Evolutionary conservation across 345 rosid species (phyloP), one percentile per base, ranked within the genome.

Genomic region (Raphanus raphanistrum): DNA sequence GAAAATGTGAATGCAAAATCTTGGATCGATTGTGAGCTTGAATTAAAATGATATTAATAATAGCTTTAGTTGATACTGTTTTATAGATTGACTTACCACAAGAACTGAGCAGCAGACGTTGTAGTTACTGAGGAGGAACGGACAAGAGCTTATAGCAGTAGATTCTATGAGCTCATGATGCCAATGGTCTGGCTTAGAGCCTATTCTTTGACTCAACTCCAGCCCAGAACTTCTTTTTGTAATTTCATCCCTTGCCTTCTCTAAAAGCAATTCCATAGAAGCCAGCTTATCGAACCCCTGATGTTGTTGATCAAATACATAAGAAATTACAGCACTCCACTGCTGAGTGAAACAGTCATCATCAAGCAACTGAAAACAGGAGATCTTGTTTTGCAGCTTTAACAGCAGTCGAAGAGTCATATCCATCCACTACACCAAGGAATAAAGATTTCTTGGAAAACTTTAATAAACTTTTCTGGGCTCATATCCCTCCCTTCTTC

Each of bases 361-460:
- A 74, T 92, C 86, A 60, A 92, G 87, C 74, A 92, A 83, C n/a
- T 68, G 89, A 84, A 85, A 92, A 83, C 80, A 94, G 77, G 11
- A 94, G 86, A 82, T 90, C 97, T 72, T 89, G 80, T 80, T 86
- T 88, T 83, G 82, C 21, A 48, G 55, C 55, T 48, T 15, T 48
- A 48, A 48, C 85, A 75, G 83, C 80, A 52, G 81, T 80, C 36
- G 84, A 81, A 71, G 77, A 79, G 86, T 76, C 83, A 81, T 72
- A 71, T 79, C 81, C 88, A 78, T 78, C 79, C 76, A 90, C n/a
- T 77, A 80, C 92, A 90, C 99, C 97, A 94, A 27, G 98, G 99
- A 61, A 94, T 74, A 79, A 94, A 94, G 45, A 79, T 86, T 81
- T 89, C 89, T 79, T 83, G 81, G 74, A 88, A 92, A 25, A 79